Base-by-base conservation (phyloP, 306 rosid species). In the Cicer yamashitae region DNA sequence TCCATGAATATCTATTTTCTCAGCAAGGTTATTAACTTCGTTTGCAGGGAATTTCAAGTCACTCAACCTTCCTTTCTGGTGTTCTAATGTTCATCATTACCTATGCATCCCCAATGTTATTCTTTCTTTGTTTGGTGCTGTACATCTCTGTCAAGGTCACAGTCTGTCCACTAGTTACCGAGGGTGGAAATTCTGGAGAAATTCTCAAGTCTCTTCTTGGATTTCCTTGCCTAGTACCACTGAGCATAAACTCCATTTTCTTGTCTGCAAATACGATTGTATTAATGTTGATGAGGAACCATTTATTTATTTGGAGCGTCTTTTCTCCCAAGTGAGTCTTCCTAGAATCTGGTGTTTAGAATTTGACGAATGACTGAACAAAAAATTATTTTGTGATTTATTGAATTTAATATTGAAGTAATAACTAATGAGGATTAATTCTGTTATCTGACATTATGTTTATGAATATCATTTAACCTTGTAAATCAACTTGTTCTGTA, bases 251-350 rank as follows among this genome's bases (percentile, higher is more conserved):
- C 87, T 91, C 94, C 52, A 71, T 86, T 86, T 52, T 94, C 68
- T 73, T 94, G 86, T 76, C 85, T 18, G 83, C 87, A 5, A 86
- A 88, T 87, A 94, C 98, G 18, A 75, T 90, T 56, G 80, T 90
- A 7, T 78, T 94, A 85, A 70, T 94, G 81, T 60, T 88, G 84
- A 91, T 94, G 98, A 91, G 98, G 89, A 94, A 91, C 82, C 98
- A 94, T 84, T 87, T 94, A 77, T 91, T 91, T 71, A 79, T 91
- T 63, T 94, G 97, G 98, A 94, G 98, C 79, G 98, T 94, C 83
- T 94, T 87, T 68, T 94, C 96, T 58, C 98, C 98, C 44, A 94
- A 94, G 98, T 93, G 82, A 91, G 96, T 87, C 45, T 82, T 80
- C 71, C 53, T 77, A 14, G 75, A 78, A 71, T 52, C 70, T 15